phyloP scores from a whole-genome alignment of 441 rosid genomes.

The Arabidopsis hybrid region DNA sequence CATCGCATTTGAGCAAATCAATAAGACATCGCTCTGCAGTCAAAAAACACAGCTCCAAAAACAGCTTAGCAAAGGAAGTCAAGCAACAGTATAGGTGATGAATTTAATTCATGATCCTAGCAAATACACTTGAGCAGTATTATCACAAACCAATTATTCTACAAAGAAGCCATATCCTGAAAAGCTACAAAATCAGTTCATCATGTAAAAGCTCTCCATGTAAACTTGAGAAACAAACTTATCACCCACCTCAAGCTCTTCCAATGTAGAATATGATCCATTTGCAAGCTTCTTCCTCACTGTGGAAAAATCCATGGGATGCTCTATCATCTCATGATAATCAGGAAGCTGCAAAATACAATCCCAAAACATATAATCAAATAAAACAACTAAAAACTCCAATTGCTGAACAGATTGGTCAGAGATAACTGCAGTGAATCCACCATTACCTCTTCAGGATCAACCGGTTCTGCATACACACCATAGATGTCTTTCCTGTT shows the following conservation, averaged over 20 bases:
- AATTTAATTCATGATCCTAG: neutral
- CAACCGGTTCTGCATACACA: constrained; percentile 85
- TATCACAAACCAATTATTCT: constrained; percentile 5
- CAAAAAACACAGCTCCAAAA: constrained; percentile 21
- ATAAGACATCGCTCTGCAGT: constrained; percentile 79
- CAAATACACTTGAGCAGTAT: neutral
- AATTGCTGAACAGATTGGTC: neutral
- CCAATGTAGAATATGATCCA: constrained; percentile 73
- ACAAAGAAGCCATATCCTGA: constrained; percentile 16
- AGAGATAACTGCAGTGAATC: neutral
- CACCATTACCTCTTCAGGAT: constrained; percentile 67
- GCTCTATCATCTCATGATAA: constrained; percentile 79
- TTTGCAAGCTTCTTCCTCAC: constrained; percentile 84
- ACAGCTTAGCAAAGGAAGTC: constrained; percentile 26
- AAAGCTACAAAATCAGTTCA: constrained; percentile 20
- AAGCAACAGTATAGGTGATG: neutral
- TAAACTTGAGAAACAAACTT: constrained; percentile 21
- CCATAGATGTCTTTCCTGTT: constrained; percentile 90
- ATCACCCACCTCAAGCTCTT: constrained; percentile 78
- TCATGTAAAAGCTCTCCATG: constrained; percentile 13
- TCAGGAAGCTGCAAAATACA: constrained; percentile 81
- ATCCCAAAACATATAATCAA: neutral
- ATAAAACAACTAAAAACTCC: neutral
- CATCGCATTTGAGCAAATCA: constrained; percentile 94
- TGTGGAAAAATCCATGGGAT: constrained; percentile 94